Conservation (phyloP, 2,329 filamentous ascomycete genomes). For the Fusarium sp. region DNA sequence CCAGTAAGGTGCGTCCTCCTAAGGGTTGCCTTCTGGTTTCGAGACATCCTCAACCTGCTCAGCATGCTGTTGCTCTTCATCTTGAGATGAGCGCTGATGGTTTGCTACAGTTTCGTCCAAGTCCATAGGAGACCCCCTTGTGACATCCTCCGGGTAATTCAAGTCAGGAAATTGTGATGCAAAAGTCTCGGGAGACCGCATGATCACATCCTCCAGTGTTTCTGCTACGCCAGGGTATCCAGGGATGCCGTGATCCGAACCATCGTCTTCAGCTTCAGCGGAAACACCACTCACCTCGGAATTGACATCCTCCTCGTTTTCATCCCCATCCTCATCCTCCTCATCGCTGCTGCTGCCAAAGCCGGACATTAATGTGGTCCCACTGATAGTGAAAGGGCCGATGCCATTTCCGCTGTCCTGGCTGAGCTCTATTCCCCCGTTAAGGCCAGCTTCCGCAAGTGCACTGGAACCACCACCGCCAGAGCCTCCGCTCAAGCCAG, state of each 20-base stretch:
- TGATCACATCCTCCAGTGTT: slow-evolving; percentile 45
- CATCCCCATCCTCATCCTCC: slow-evolving; percentile 93
- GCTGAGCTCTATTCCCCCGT: slow-evolving; percentile 75
- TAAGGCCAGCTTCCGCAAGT: slow-evolving; percentile 82
- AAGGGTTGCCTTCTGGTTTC: slow-evolving; percentile 30
- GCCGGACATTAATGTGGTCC: slow-evolving; percentile 82
- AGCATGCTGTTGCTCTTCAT: slow-evolving; percentile 26
- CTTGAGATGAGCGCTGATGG: background rate
- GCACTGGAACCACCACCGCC: slow-evolving; percentile 66
- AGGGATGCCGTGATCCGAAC: slow-evolving; percentile 35
- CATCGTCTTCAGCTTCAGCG: slow-evolving; percentile 43
- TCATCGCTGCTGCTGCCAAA: slow-evolving; percentile 96
- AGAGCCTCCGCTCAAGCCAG: slow-evolving; percentile 53
- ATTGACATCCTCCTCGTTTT: slow-evolving; percentile 78
- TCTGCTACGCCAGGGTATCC: slow-evolving; percentile 43
- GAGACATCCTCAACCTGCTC: slow-evolving; percentile 37
- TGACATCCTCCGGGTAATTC: slow-evolving; percentile 24
- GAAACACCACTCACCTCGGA: slow-evolving; percentile 68
- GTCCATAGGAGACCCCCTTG: slow-evolving; percentile 38
- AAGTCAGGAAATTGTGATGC: slow-evolving; percentile 36
- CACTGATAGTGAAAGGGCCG: slow-evolving; percentile 76
- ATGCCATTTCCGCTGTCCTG: slow-evolving; percentile 74
- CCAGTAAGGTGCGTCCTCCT: slow-evolving; percentile 30
- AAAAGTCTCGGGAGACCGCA: slow-evolving; percentile 46
- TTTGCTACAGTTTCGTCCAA: slow-evolving; percentile 17